Evolutionary conservation across 192 early-diverging fungal species (phyloP).

Genomic region (Coemansia sp.): DNA sequence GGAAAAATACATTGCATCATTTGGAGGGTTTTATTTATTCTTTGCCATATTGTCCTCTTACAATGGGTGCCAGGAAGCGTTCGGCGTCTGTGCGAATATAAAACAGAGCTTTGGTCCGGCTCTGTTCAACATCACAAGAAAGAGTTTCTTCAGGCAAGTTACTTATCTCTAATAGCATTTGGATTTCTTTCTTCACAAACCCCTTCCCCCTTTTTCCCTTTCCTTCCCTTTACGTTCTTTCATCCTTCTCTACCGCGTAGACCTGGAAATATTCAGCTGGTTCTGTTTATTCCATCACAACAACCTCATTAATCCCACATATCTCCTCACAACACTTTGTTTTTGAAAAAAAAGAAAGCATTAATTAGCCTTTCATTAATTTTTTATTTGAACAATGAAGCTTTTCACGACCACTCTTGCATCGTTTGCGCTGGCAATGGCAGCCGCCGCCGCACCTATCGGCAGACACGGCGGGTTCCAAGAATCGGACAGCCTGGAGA

Average conservation of each 20-base stretch:
- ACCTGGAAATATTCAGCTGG: not conserved
- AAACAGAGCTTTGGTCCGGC: not conserved
- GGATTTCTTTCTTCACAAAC: not conserved
- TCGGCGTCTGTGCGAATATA: not conserved
- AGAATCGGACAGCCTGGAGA: not conserved
- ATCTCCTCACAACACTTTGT: not conserved
- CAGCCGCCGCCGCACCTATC: slow-evolving; percentile 12
- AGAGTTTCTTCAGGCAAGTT: not conserved
- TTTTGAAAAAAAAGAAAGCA: not conserved
- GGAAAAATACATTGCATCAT: too few species aligned
- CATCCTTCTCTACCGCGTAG: not conserved
- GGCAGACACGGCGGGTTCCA: not conserved
- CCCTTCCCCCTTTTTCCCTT: not conserved
- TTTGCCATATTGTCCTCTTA: too few species aligned
- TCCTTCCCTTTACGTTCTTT: not conserved
- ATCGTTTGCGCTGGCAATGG: slow-evolving; percentile 8
- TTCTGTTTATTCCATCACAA: slow-evolving; percentile 1
- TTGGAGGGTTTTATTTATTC: too few species aligned
- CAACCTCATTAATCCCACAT: not conserved
- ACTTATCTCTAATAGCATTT: not conserved
- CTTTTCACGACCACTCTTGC: not conserved
- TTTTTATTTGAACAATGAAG: not conserved
- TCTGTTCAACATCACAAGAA: not conserved
- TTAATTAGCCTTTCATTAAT: not conserved
- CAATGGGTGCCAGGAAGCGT: not conserved